These are phyloP conservation scores for Russula virescens DNA, from an alignment of 768 basidiomycete species.

Conservation along the genomic window DNA sequence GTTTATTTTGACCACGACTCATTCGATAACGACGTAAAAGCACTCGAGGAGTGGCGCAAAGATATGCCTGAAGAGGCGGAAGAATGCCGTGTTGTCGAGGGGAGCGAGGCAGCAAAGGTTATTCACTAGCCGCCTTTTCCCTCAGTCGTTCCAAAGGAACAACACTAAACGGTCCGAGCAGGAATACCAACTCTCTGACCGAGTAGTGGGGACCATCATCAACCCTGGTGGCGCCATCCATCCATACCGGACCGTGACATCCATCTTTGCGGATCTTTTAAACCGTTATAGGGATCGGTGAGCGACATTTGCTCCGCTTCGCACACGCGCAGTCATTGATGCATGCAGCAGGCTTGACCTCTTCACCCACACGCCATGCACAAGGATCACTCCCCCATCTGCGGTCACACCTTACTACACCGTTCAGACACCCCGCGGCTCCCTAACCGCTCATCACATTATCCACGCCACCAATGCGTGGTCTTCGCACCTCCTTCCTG, in stretches of 20 bases:
- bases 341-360: conserved; percentile 53
- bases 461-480: conserved; percentile 87
- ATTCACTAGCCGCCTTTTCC: conserved; percentile 10
- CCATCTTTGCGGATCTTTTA: conserved; percentile 49
- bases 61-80: conserved; percentile 49
- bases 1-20: conserved; percentile 42
- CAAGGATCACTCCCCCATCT: conserved; percentile 37
- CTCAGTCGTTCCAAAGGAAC: not conserved
- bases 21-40: conserved; percentile 41
- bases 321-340: not conserved
- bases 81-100: conserved; percentile 29
- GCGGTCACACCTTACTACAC: conserved; percentile 37
- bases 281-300: conserved; percentile 45
- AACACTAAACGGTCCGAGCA: conserved; percentile 26
- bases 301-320: conserved; percentile 20
- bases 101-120: conserved; percentile 34
- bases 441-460: conserved; percentile 52
- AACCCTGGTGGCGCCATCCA: conserved; percentile 58
- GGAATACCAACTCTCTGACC: conserved; percentile 45
- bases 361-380: conserved; percentile 58
- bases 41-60: conserved; percentile 39
- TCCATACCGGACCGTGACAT: conserved; percentile 64
- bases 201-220: conserved; percentile 45
- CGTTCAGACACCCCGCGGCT: conserved; percentile 58
- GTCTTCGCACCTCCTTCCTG: conserved; percentile 62